Evolutionary conservation across 2,329 filamentous ascomycete species (phyloP), one percentile per base, ranked within the genome.

Genomic region (Exophiala alcalophila): DNA sequence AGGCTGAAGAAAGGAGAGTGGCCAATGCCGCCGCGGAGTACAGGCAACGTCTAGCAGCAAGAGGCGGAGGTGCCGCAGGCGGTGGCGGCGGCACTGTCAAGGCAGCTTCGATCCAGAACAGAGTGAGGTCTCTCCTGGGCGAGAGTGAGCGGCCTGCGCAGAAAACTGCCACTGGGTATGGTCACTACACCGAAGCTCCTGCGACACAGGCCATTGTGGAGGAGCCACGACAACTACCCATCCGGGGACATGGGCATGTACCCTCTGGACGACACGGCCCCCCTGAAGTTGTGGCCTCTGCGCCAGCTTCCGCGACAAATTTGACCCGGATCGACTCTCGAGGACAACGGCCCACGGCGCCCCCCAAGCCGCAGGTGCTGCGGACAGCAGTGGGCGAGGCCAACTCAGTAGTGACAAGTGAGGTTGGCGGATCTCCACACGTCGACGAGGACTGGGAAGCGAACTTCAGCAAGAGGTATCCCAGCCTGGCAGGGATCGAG

Each of bases 11-110:
- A 65, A 83, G 81, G 57, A 80, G 92, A 3, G 92, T 98, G 2
- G 88, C 87, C 32, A 83, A 83, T 14, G 92, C 90, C 0, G 89
- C 88, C 12, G 89, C 86, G 2, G 90, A 94, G 64, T 95, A 97
- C 63, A 80, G 85, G 23, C 81, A 81, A 56, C 80, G 84, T 15
- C 69, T 95, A 26, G 79, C 84, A 1, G 76, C 80, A 37, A 73
- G 78, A 39, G 77, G 74, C n/a, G 61, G 60, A 16, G 57, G 57
- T 14, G 54, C 62, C 12, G 57, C 60, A 63, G 20, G 67, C 66
- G 5, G 63, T 66, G 5, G 63, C 62, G 12, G 69, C 67, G 11
- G 65, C 66, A 41, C 78, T 74, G 42, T 75, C 75, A 59, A 78
- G 73, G 88, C 89, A 12, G 78, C 81, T n/a, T 86, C 83, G 18